These are phyloP conservation scores for Globisporangium paddicum DNA, from an alignment of 352 stramenopile species.

Conservation along the genomic window DNA sequence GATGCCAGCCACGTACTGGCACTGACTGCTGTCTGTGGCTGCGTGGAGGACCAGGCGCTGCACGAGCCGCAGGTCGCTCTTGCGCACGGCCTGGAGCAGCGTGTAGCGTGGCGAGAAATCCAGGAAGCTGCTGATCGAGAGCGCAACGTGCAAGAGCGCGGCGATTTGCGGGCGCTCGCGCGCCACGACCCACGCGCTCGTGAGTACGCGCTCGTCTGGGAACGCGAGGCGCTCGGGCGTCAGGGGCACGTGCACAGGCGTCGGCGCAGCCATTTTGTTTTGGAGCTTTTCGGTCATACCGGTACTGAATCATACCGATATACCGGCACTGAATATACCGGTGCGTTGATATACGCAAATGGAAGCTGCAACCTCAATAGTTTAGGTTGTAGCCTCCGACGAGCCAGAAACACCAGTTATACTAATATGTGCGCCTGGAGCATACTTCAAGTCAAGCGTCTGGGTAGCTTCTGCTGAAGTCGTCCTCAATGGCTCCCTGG, in stretches of 20 bases:
- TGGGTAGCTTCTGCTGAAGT: no score
- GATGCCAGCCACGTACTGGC: background rate
- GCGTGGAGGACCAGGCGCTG: background rate
- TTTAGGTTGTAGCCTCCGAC: no score
- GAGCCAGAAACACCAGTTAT: no score
- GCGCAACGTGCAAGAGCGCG: slow-evolving; percentile 25
- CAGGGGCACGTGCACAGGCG: background rate
- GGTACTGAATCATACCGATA: no score
- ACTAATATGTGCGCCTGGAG: no score
- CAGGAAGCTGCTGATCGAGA: slow-evolving; percentile 18
- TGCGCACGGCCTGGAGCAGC: slow-evolving; percentile 1
- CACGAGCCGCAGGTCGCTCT: slow-evolving; percentile 11
- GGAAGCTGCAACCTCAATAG: no score
- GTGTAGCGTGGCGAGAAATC: slow-evolving; percentile 23
- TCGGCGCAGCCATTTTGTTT: background rate
- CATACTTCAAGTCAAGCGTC: no score
- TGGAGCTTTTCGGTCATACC: background rate
- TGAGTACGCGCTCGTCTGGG: slow-evolving; percentile 2
- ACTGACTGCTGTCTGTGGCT: background rate
- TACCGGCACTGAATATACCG: no score
- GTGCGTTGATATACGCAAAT: no score
- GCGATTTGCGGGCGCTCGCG: slow-evolving; percentile 17
- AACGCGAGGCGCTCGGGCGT: background rate
- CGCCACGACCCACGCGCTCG: slow-evolving; percentile 10
- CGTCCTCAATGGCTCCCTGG: no score